These are phyloP conservation scores for Mycena kentingensis DNA, from an alignment of 768 basidiomycete species.

Conservation along the genomic window DNA sequence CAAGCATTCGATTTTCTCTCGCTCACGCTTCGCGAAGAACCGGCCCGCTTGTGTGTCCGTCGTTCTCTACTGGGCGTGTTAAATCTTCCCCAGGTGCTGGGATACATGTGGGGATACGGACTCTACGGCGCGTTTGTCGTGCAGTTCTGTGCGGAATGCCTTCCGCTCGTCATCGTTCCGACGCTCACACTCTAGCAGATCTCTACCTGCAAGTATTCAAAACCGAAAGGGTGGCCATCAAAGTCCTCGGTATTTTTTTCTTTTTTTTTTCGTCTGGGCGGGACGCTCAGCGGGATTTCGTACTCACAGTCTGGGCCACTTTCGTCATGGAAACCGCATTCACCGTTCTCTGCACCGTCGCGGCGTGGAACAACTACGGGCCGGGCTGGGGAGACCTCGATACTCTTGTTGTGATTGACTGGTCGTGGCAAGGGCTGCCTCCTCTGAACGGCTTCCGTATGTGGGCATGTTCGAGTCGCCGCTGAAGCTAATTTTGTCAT, in stretches of 20 bases:
- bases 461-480: neutral
- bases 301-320: conserved; percentile 13
- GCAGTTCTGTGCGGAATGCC: conserved; percentile 11
- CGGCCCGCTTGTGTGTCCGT: conserved; percentile 5
- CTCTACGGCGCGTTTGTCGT: conserved; percentile 14
- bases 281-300: neutral
- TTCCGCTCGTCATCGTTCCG: neutral
- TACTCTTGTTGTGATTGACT: conserved; percentile 11
- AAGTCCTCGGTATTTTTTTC: conserved; percentile 9
- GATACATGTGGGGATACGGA: conserved; percentile 18
- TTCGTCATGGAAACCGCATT: conserved; percentile 15
- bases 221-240: conserved; percentile 8
- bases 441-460: conserved; percentile 10
- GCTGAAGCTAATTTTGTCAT: neutral
- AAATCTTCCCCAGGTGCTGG: conserved; percentile 10
- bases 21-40: conserved; percentile 1
- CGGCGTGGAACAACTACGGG: conserved; percentile 18
- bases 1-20: neutral
- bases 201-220: conserved; percentile 13
- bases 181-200: neutral
- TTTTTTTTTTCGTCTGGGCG: neutral
- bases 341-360: conserved; percentile 14
- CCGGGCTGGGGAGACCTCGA: conserved; percentile 18
- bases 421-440: conserved; percentile 11
- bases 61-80: neutral